Base-by-base conservation (phyloP, 164 flowering plant species). In the Warburgia ugandensis region DNA sequence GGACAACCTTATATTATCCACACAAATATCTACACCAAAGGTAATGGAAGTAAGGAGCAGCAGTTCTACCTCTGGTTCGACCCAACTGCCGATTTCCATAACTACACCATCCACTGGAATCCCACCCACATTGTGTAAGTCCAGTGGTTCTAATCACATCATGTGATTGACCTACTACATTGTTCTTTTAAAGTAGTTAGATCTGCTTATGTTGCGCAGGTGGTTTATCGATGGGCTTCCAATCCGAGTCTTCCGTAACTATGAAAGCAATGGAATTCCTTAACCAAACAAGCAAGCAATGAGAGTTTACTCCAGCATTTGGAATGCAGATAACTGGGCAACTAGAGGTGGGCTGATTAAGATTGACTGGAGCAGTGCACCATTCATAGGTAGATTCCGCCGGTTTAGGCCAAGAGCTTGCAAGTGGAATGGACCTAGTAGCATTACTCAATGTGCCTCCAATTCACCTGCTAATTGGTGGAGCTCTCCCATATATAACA, bases 21-120 rank as follows among this genome's bases (percentile, higher is more conserved):
- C 61, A 91, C 96, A 29, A 87, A 90, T 60, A 50, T 86, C 16
- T 86, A 54, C 48, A 61, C 76, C 9, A 74, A 63, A 70, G 96
- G 90, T 48, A 54, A 40, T 25, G 97, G 92, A 45, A 70, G 51
- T 59, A 74, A 60, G 55, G 98, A 91, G 64, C 78, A 78, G 63
- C 95, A 85, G 54, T 85, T 91, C 72, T 51, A 73, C 30, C 77
- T 48, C 17, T 87, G 96, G 96, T 87, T 92, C 39, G 90, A 92
- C 59, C 95, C 95, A 48, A 75, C 90, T 4, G 65, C 73, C n/a
- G 90, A 77, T 63, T 87, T 60, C 68, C 96, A 91, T 73, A 84
- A 76, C 81, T 85, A 91, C 72, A 84, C 95, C 56, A 84, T 86
- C 0, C 85, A 75, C 32, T 84, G 96, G 97, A 87, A 75, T 58